phyloP scores from a whole-genome alignment of 2,329 filamentous ascomycete genomes.

The Hypocrella siamensis region DNA sequence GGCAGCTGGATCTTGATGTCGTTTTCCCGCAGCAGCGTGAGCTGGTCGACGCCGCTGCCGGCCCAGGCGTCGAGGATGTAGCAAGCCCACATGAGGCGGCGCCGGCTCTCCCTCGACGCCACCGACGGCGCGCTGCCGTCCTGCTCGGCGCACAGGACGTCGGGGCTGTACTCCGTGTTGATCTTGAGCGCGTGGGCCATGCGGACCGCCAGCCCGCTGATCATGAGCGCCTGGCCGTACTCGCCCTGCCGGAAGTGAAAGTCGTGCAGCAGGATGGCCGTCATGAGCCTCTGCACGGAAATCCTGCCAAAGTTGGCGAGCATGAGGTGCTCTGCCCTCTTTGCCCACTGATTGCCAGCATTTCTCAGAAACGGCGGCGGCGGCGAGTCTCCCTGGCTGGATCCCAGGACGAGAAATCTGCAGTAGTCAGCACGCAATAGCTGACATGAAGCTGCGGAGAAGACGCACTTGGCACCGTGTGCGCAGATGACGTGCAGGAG shows the following conservation, averaged over 20 bases:
- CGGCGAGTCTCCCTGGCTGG: constrained; percentile 14
- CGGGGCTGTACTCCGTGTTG: constrained; percentile 19
- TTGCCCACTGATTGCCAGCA: constrained; percentile 22
- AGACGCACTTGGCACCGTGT: constrained; percentile 20
- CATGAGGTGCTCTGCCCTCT: constrained; percentile 19
- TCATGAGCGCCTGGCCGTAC: constrained; percentile 23
- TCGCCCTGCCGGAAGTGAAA: constrained; percentile 23
- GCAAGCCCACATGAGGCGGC: constrained; percentile 26
- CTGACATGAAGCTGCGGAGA: neutral
- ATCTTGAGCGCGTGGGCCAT: constrained; percentile 26
- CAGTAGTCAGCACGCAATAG: neutral
- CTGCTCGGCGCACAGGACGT: constrained; percentile 20
- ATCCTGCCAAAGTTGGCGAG: constrained; percentile 22
- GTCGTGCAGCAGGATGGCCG: constrained; percentile 22
- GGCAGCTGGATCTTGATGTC: constrained; percentile 26
- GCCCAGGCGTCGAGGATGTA: constrained; percentile 25
- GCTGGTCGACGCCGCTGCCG: constrained; percentile 21
- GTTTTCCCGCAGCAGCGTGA: constrained; percentile 21
- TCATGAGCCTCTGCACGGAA: constrained; percentile 22
- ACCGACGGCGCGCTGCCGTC: constrained; percentile 16
- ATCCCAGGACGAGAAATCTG: constrained; percentile 18
- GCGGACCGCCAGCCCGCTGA: constrained; percentile 23
- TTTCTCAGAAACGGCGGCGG: constrained; percentile 14
- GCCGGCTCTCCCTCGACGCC: constrained; percentile 20
- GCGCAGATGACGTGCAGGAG: constrained; percentile 21